A percentile compares a stretch with the other conserved stretches of the same genome.
Conservation (phyloP, 2,329 filamentous ascomycete genomes). For the Trichoderma oligosporum region DNA sequence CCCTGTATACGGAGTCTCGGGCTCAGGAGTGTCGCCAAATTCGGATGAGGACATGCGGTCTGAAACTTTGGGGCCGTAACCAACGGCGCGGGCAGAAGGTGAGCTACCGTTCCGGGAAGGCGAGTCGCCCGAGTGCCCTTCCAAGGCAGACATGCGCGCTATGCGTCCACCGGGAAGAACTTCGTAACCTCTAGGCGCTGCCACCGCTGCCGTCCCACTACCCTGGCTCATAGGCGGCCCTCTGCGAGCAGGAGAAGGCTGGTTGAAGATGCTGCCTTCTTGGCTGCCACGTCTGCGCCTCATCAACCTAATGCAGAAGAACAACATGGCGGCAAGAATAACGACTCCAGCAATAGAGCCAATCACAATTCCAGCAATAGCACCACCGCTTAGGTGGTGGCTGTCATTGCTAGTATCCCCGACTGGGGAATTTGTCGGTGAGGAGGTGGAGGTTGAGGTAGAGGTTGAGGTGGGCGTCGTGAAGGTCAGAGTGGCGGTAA, state of each 20-base stretch:
- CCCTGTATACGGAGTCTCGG: constrained; percentile 54
- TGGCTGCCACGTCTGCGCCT: constrained; percentile 56
- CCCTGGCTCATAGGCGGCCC: constrained; percentile 42
- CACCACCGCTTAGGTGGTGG: constrained; percentile 66
- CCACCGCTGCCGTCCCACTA: constrained; percentile 25
- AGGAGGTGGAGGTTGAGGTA: constrained; percentile 41
- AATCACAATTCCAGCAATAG: constrained; percentile 86
- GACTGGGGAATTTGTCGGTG: constrained; percentile 21
- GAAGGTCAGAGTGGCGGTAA: constrained; percentile 65
- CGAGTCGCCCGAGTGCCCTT: constrained; percentile 65
- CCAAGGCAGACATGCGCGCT: constrained; percentile 90
- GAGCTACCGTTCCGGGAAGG: constrained; percentile 50
- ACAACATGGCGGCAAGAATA: constrained; percentile 64
- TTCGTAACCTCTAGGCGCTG: constrained; percentile 57
- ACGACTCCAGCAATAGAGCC: constrained; percentile 70
- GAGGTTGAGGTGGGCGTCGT: constrained; percentile 44
- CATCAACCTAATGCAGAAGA: constrained; percentile 55
- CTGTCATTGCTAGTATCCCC: constrained; percentile 25
- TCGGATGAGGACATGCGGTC: constrained; percentile 65
- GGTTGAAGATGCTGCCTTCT: constrained; percentile 74
- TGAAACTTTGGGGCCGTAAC: constrained; percentile 46
- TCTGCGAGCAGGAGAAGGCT: constrained; percentile 70
- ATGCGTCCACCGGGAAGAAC: constrained; percentile 84
- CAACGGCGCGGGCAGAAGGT: constrained; percentile 38
- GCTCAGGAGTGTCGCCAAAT: constrained; percentile 68